Base-by-base conservation (phyloP, 2,329 filamentous ascomycete species). In the Penicillium polonicum region DNA sequence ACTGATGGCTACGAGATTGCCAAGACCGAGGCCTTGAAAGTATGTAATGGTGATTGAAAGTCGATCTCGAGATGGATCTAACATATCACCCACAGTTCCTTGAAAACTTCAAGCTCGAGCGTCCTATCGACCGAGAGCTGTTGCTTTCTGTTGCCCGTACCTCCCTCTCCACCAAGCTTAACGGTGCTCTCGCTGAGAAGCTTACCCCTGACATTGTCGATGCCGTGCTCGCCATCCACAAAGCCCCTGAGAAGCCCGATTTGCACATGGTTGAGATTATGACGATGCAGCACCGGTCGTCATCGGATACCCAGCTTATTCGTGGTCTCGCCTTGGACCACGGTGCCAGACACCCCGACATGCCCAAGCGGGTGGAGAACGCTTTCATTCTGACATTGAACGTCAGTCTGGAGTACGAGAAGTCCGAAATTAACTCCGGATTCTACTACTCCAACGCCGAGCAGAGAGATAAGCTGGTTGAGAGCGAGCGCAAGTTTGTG, bases 241-340 rank as follows among this genome's bases (percentile, higher is more conserved):
- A 92, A 75, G 82, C 90, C 19, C 91, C 91, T 27, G 87, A 86
- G 62, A 97, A 97, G 81, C 95, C 95, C 56, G 94, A 99, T 78
- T 79, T 99, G 71, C 93, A 97, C 82, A 99, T 99, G 94, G 85
- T 99, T 66, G 94, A 99, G 79, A 97, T 99, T 70, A 99, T 99
- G 94, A 97, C 96, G 76, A 97, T 99, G 93, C 94, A 99, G 80
- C 94, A 99, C 81, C 90, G 93, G 68, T 92, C 91, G 52, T 92
- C 93, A 58, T 91, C 94, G 33, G 94, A 99, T 76, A 99, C 94
- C 57, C 92, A 96, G 77, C 86, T 99, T 59, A 97, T 99, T 76
- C 87, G 90, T 64, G 94, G 94, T 59, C 83, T 99, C 58, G 94
- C 91, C 10, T 81, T 99, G 60, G 94, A 99, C 71, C 94, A 99